Percentiles rank a stretch among this genome's conserved stretches.
These are phyloP conservation scores for Kwoniella heveanensis DNA, from an alignment of 768 basidiomycete genomes.

Conservation along the genomic window DNA sequence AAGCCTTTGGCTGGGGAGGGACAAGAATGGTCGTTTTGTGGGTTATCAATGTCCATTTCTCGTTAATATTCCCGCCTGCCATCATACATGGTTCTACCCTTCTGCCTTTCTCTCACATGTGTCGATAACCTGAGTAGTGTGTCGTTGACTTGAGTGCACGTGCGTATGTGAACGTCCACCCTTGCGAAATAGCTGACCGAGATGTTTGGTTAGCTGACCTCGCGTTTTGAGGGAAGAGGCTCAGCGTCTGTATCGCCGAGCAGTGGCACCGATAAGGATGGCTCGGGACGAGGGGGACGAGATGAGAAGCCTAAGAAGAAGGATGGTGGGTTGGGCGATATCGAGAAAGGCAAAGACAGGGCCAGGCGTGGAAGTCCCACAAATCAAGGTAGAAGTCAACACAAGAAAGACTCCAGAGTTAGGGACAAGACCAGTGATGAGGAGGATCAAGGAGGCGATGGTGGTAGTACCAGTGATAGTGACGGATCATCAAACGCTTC, in stretches of 20 bases:
- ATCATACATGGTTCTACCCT: no score
- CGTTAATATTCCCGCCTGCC: background rate
- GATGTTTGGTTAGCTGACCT: slow-evolving; percentile 3
- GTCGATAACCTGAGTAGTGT: background rate
- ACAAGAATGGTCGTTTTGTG: slow-evolving; percentile 33
- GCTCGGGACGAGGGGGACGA: background rate
- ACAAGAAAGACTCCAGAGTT: background rate
- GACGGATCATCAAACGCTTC: background rate
- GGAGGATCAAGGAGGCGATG: background rate
- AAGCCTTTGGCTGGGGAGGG: slow-evolving; percentile 34
- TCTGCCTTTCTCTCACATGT: no score
- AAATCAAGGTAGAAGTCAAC: no score
- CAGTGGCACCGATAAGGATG: background rate
- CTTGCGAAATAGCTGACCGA: slow-evolving; percentile 12
- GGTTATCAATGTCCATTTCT: slow-evolving; percentile 15
- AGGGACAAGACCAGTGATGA: background rate
- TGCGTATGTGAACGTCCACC: background rate
- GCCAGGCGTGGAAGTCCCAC: no score
- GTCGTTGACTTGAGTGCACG: background rate
- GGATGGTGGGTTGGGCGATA: background rate
- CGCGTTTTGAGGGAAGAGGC: background rate
- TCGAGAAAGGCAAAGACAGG: background rate
- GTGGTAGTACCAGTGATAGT: background rate
- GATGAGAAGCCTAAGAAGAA: background rate
- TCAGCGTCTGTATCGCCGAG: background rate